phyloP scores from a whole-genome alignment of 352 stramenopile species.

The Peronospora farinosa region DNA sequence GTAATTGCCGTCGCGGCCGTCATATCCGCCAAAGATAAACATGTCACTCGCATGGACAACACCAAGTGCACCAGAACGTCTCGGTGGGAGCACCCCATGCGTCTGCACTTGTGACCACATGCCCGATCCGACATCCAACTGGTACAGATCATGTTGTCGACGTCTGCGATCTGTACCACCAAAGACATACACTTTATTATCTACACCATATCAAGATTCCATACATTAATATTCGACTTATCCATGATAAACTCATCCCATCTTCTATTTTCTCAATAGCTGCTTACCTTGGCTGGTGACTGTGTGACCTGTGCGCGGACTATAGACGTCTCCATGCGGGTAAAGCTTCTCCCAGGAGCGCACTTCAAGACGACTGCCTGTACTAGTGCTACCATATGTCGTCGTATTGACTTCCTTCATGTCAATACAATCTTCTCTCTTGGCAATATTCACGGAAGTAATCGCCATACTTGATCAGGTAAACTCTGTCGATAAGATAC shows the following conservation, averaged over 20 bases:
- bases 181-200: conserved; percentile 78
- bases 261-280: not conserved
- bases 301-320: conserved; percentile 77
- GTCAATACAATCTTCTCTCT: conserved; percentile 8
- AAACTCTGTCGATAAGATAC: conserved; percentile 10
- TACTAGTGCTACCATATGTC: conserved; percentile 4
- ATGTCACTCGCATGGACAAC: conserved; percentile 77
- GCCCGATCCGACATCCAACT: conserved; percentile 60
- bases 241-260: not conserved
- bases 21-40: conserved; percentile 88
- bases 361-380: conserved; percentile 46
- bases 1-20: conserved; percentile 85
- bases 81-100: conserved; percentile 47
- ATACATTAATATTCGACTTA: not conserved
- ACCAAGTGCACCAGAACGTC: conserved; percentile 71
- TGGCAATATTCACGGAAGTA: conserved; percentile 13
- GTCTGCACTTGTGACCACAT: conserved; percentile 76
- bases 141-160: conserved; percentile 80
- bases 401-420: conserved; percentile 1
- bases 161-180: conserved; percentile 74
- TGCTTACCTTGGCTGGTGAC: conserved; percentile 63
- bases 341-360: conserved; percentile 71
- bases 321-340: conserved; percentile 73
- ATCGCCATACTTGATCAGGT: conserved; percentile 15
- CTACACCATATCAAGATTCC: conserved; percentile 19